These are phyloP conservation scores for Geotrichum bryndzae DNA, from an alignment of 1,139 yeast genomes.

Conservation along the genomic window DNA sequence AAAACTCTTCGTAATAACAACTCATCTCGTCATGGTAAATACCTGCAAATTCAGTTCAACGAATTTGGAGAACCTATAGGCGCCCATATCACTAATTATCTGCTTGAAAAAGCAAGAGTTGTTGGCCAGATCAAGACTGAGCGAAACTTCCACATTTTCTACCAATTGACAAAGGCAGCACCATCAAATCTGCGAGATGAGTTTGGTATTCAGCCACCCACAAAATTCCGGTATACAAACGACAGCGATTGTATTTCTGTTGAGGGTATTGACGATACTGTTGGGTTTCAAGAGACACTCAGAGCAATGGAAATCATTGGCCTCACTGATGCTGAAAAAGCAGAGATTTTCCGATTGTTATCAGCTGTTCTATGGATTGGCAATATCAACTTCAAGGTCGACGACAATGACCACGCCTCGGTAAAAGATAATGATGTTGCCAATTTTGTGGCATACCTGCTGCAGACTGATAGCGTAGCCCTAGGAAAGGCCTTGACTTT, in stretches of 20 bases:
- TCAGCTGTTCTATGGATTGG: conserved; percentile 94
- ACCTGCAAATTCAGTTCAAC: conserved; percentile 85
- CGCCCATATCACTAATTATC: conserved; percentile 91
- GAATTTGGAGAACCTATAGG: conserved; percentile 80
- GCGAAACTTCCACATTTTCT: conserved; percentile 94
- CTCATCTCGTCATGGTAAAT: conserved; percentile 96
- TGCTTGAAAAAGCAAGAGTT: conserved; percentile 91
- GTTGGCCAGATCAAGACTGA: conserved; percentile 92
- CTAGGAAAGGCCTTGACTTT: conserved; percentile 67
- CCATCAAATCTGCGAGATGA: conserved; percentile 74
- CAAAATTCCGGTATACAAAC: conserved; percentile 82
- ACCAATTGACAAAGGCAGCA: conserved; percentile 91
- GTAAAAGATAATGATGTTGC: conserved; percentile 83
- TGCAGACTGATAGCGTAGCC: conserved; percentile 69
- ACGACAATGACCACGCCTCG: conserved; percentile 72
- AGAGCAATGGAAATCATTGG: conserved; percentile 88
- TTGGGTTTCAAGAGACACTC: conserved; percentile 74
- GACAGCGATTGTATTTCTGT: conserved; percentile 82
- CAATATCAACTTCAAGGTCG: conserved; percentile 77
- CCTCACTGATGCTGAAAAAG: conserved; percentile 73
- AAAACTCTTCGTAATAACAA: conserved; percentile 93
- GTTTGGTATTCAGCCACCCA: conserved; percentile 90
- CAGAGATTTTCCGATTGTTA: conserved; percentile 75
- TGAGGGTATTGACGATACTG: conserved; percentile 75
- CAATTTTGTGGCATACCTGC: conserved; percentile 83